phyloP scores from a whole-genome alignment of 257 asterid genomes.

The Penstemon eatonii region DNA sequence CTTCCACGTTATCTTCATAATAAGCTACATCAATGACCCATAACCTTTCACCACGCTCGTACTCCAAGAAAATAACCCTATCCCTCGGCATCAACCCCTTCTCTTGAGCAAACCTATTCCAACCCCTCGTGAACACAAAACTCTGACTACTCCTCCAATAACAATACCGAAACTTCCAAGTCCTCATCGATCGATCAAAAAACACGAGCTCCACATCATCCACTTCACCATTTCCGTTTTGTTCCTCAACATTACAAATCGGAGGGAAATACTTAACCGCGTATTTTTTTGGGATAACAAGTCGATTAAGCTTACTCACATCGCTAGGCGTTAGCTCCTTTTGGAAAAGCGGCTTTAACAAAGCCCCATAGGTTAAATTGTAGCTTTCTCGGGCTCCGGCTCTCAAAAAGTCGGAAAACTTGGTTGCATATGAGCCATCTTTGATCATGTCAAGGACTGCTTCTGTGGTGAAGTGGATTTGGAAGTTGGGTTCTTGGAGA shows the following conservation, averaged over 20 bases:
- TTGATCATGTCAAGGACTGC: conserved; percentile 57
- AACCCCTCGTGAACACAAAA: conserved; percentile 69
- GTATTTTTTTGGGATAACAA: conserved; percentile 51
- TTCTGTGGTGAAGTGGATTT: conserved; percentile 45
- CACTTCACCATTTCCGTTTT: neutral
- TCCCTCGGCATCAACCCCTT: conserved; percentile 52
- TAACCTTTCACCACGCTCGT: conserved; percentile 25
- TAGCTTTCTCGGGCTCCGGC: conserved; percentile 22
- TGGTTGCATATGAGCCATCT: conserved; percentile 57
- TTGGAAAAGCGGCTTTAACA: conserved; percentile 39
- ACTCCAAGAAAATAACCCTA: conserved; percentile 39
- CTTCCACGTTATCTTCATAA: neutral
- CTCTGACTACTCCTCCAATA: conserved; percentile 84
- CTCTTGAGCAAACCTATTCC: conserved; percentile 58
- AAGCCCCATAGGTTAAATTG: neutral
- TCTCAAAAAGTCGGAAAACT: conserved; percentile 40
- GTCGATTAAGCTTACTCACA: conserved; percentile 43
- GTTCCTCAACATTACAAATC: conserved; percentile 2
- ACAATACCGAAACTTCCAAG: conserved; percentile 69
- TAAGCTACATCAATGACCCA: conserved; percentile 46
- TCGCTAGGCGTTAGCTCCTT: conserved; percentile 69
- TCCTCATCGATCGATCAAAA: conserved; percentile 42
- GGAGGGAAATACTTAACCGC: conserved; percentile 36
- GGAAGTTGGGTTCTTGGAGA: conserved; percentile 46
- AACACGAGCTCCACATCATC: conserved; percentile 48